These are phyloP conservation scores for Coemansia sp. DNA, from an alignment of 192 early-diverging fungal genomes.

Conservation along the genomic window DNA sequence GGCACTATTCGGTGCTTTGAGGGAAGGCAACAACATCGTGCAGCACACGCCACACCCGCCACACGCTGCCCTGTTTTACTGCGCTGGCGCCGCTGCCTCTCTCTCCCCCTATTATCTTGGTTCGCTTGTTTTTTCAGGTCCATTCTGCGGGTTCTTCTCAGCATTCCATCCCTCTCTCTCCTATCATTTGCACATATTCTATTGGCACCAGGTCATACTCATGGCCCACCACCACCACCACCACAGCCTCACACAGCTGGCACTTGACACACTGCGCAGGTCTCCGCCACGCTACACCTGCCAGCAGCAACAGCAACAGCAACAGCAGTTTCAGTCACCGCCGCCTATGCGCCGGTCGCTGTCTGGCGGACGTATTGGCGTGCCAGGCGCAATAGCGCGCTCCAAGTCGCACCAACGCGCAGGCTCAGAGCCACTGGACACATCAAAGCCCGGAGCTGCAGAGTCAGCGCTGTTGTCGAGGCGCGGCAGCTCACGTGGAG, in stretches of 20 bases:
- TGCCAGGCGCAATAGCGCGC: neutral
- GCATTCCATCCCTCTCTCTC: conserved; percentile 8
- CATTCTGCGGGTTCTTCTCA: conserved; percentile 6
- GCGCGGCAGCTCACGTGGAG: conserved; percentile 2
- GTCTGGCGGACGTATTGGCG: conserved; percentile 19
- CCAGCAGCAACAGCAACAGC: neutral
- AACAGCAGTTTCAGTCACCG: neutral
- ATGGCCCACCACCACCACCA: conserved; percentile 2
- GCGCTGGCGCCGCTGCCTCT: conserved; percentile 2
- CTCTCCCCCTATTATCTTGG: neutral
- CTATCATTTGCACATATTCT: conserved; percentile 5
- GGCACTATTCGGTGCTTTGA: conserved; percentile 2
- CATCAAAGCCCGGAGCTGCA: neutral
- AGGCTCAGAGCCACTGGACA: conserved; percentile 20
- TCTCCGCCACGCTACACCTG: neutral
- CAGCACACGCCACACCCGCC: conserved; percentile 52
- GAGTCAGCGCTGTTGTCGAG: conserved; percentile 1
- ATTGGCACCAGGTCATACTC: neutral
- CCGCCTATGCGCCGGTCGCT: conserved; percentile 28
- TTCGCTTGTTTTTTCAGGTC: neutral
- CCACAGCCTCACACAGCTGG: neutral
- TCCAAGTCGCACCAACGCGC: conserved; percentile 29
- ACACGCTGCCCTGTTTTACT: conserved; percentile 34
- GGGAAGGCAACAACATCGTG: conserved; percentile 4
- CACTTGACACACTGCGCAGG: neutral